Evolutionary conservation across 108 stramenopile genomes (phyloP).

Genomic region (Conticribra guillardii): DNA sequence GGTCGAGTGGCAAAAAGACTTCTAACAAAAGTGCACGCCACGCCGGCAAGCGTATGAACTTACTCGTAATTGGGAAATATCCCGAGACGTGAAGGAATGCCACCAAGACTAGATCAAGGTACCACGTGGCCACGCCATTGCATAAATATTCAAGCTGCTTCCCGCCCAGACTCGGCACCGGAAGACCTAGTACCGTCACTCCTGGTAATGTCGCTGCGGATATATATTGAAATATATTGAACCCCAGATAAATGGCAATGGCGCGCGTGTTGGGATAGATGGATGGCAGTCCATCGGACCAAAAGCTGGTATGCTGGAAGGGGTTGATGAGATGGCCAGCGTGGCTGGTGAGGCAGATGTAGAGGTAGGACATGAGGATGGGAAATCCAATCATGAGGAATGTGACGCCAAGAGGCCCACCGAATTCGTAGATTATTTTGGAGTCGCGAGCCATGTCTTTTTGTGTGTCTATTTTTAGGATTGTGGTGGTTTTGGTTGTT

Average conservation of each 20-base stretch:
- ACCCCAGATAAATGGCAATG: constrained; percentile 25
- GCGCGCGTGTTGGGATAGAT: constrained; percentile 31
- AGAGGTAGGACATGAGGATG: constrained; percentile 47
- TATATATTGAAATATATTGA: constrained; percentile 46
- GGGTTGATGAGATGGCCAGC: constrained; percentile 35
- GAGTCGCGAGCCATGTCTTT: constrained; percentile 36
- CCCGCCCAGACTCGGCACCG: constrained; percentile 48
- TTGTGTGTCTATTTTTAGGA: constrained; percentile 16
- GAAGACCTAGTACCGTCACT: constrained; percentile 47
- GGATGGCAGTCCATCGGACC: constrained; percentile 23
- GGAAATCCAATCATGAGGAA: constrained; percentile 46
- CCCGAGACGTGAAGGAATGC: constrained; percentile 40
- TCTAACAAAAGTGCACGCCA: too few relatives aligned
- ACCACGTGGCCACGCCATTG: constrained; percentile 56
- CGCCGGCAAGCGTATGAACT: too few relatives aligned
- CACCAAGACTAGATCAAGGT: constrained; percentile 37
- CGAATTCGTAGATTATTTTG: constrained; percentile 49
- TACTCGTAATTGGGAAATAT: constrained; percentile 30
- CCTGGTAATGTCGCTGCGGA: constrained; percentile 49
- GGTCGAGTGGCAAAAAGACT: too few relatives aligned
- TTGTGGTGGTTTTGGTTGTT: too few relatives aligned
- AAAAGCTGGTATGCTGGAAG: constrained; percentile 24
- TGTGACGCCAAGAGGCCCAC: constrained; percentile 41
- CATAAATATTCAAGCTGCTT: constrained; percentile 50
- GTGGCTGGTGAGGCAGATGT: constrained; percentile 36